Base-by-base conservation (phyloP, 352 stramenopile genomes). In the Globisporangium polare region DNA sequence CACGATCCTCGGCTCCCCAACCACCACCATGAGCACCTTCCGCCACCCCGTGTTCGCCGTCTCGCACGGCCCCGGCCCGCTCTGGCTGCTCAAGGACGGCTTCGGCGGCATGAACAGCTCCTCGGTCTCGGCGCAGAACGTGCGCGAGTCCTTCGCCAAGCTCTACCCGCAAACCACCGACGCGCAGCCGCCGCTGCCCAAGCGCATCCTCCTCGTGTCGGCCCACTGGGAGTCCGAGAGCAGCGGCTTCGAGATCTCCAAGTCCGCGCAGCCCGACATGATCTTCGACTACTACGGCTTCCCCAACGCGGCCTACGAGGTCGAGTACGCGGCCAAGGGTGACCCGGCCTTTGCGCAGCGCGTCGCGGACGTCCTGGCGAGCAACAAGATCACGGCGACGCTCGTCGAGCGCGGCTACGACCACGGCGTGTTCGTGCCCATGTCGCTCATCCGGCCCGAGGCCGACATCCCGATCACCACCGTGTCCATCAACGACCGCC, bases 231-330 rank as follows among this genome's bases (percentile, higher is more conserved):
- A 96, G 68, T 68, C 63, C 4, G 62, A 69, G 26, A 66, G 74
- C 29, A 54, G 52, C 12, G 61, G 55, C 13, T 31, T 77, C 12
- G 71, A 77, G 54, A 88, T 86, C 65, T 80, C 75, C 24, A 80
- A 77, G 29, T 56, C 74, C 9, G 68, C 79, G 17, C 60, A 69
- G 0, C 82, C 83, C 8, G 55, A 71, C 17, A 77, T 98, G 56
- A 68, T 96, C 33, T 98, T 78, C 72, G 93, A 98, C 74, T 98
- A 98, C 73, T 87, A 84, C 56, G 85, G 85, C 10, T 98, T 98
- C 67, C 88, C 89, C 1, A 42, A 51, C 4, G 72, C 97, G 55
- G 76, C 85, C 4, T 98, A 98, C 71, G 53, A 96, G 18, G 75
- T 93, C 62, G 70, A 82, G 31, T 98, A 97, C 60, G 71, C 77